Evolutionary conservation across 768 basidiomycete genomes (phyloP).

Genomic region (Grammothele lineata): DNA sequence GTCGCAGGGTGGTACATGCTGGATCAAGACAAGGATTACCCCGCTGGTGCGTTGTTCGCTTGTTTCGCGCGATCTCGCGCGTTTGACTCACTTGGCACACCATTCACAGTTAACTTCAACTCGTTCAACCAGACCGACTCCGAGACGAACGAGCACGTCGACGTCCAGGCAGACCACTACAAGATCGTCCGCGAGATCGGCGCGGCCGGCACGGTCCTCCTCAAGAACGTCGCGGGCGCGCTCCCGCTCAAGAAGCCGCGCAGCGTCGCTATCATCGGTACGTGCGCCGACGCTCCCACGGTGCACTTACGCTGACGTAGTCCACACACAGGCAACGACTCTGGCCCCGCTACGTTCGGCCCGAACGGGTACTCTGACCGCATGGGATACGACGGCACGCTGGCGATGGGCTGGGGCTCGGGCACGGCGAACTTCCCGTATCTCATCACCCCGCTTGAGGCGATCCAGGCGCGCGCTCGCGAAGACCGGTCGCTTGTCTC

Average conservation of each 20-base stretch:
- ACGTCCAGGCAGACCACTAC: constrained; percentile 68
- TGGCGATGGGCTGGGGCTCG: constrained; percentile 86
- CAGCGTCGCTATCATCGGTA: constrained; percentile 57
- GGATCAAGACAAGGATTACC: constrained; percentile 62
- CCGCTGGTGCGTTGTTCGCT: no score
- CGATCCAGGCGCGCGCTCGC: constrained; percentile 71
- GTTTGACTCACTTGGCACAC: no score
- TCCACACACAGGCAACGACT: no score
- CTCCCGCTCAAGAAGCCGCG: constrained; percentile 58
- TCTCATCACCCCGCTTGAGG: constrained; percentile 76
- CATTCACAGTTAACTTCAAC: constrained; percentile 78
- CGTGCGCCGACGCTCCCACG: no score
- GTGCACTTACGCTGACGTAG: no score
- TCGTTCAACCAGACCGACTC: constrained; percentile 50
- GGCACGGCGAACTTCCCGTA: constrained; percentile 75
- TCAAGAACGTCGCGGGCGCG: constrained; percentile 62
- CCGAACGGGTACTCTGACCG: constrained; percentile 46
- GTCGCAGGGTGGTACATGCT: constrained; percentile 68
- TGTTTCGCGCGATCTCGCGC: no score
- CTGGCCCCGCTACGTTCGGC: constrained; percentile 39
- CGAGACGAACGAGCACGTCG: constrained; percentile 53
- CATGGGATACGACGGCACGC: constrained; percentile 47
- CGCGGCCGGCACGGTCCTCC: constrained; percentile 65
- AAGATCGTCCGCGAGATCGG: constrained; percentile 69
- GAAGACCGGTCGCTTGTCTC: constrained; percentile 34